Evolutionary conservation across 1,284 basidiomycete species (phyloP), one percentile per base, ranked within the genome.

Genomic region (Xerocomus nothofagi): DNA sequence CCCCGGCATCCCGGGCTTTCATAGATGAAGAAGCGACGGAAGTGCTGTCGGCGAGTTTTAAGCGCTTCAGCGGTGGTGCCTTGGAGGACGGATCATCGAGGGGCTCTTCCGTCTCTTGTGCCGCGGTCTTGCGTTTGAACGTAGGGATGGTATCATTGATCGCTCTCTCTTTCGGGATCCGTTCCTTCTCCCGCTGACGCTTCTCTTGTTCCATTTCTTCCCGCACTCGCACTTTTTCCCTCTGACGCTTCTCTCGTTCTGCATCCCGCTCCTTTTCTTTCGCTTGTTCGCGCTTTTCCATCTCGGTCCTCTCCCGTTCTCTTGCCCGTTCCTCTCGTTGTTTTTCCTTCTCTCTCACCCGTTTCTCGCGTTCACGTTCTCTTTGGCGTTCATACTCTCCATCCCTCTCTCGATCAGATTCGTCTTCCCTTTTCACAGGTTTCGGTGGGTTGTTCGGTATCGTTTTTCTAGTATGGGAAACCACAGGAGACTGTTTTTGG

Each of bases 81-180:
- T 58, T 56, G 23, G 53, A 42, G 4, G 48, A 45, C 0, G 33
- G 5, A 18, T 59, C 58, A 14, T 69, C 67, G 6, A 53, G 58
- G 21, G 59, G 56, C 30, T 53, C 60, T 8, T 62, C 65, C 18
- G 46, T 34, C 29, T 71, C 69, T 26, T 57, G 62, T 6, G 45
- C 36, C 3, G 47, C 49, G 30, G 64, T 63, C 54, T 73, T 77
- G 20, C 74, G 69, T 52, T 77, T 77, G 47, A 67, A 45, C 1
- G 56, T 39, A 29, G 57, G 20, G 17, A 27, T 24, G 12, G 55
- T 29, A 30, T 39, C 18, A 29, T n/a, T 17, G 7, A 47, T 18
- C 3, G 37, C 47, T 30, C 39, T 61, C 32, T 64, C 67, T 30
- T 59, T 69, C 8, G 27, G 10, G 7, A 45, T 14, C 23, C 58